Evolutionary conservation across 2,329 filamentous ascomycete genomes (phyloP), one percentile per base, ranked within the genome.

Genomic region (Trichoderma breve): DNA sequence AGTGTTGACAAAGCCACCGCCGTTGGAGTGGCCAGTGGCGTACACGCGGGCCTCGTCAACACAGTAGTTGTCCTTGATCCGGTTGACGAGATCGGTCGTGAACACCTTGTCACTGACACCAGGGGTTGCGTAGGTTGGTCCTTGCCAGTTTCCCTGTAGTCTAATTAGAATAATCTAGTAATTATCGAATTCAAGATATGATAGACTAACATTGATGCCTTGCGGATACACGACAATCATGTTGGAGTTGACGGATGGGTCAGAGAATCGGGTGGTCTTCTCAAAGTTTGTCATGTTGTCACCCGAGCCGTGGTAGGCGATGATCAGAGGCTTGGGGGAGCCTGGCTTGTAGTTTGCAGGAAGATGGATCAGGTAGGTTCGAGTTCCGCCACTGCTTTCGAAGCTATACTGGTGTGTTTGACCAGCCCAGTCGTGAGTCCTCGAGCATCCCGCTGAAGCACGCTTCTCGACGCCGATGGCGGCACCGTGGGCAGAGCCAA

Each of bases 291-390:
- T 71, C 0, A 83, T 81, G 15, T 80, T 81, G 34, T 80, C 79
- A 60, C 78, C 80, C 0, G 79, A 79, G 4, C 84, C 85, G 73
- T 87, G 85, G 71, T 84, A 87, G 0, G 83, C 84, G 11, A 87
- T 76, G 11, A 87, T 80, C 2, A 86, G 74, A 0, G 84, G 82
- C 71, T 81, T 80, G 0, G 78, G 74, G 24, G 75, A 76, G 34
- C 76, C 76, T 7, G 76, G 26, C 43, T 80, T 72, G 61, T 86
- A 86, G 24, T 39, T 74, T 4, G 69, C 65, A 6, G 76, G 76
- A 15, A 78, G 71, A 55, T 77, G 75, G 2, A 78, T 72, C 24
- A 73, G 70, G 61, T 77, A 77, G 1, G 53, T 70, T 5, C 76
- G 73, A 4, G 30, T 67, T 3, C 72, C 62, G 21, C 74, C 75